Conservation (phyloP, 1,284 basidiomycete genomes). For the Fomitiporia mediterranea region DNA sequence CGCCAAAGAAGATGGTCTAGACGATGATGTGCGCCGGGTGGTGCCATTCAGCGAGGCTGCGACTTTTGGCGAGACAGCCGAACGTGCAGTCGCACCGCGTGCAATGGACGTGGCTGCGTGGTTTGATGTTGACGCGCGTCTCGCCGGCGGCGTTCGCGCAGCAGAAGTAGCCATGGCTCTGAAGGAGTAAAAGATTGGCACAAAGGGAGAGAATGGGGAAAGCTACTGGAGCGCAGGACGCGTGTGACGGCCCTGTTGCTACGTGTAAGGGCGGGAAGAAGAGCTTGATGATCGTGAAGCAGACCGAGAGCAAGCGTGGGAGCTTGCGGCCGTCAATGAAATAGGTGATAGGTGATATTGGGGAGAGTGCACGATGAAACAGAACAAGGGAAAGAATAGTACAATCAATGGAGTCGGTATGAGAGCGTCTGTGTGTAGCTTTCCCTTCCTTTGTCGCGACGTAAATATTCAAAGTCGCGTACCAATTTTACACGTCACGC, state of each 20-base stretch:
- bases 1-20: conserved; percentile 34
- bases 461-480: no score
- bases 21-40: conserved; percentile 24
- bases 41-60: conserved; percentile 21
- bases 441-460: background rate
- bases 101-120: conserved; percentile 32
- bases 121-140: conserved; percentile 35
- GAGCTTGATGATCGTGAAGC: background rate
- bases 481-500: background rate
- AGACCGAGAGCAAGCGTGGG: background rate
- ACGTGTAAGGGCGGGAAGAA: conserved; percentile 7
- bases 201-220: background rate
- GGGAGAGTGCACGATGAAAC: background rate
- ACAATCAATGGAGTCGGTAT: background rate
- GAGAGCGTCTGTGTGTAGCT: background rate
- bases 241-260: conserved; percentile 9
- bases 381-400: background rate
- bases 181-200: background rate
- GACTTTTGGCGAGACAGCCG: conserved; percentile 39
- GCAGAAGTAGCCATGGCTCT: conserved; percentile 18
- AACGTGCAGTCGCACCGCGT: conserved; percentile 45
- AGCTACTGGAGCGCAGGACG: background rate
- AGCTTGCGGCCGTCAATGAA: background rate
- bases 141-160: conserved; percentile 37
- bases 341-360: background rate